Evolutionary conservation across 176 grass and related monocot genomes (phyloP), one percentile per base, ranked within the genome.

Genomic region (Tillandsia fasciculata): DNA sequence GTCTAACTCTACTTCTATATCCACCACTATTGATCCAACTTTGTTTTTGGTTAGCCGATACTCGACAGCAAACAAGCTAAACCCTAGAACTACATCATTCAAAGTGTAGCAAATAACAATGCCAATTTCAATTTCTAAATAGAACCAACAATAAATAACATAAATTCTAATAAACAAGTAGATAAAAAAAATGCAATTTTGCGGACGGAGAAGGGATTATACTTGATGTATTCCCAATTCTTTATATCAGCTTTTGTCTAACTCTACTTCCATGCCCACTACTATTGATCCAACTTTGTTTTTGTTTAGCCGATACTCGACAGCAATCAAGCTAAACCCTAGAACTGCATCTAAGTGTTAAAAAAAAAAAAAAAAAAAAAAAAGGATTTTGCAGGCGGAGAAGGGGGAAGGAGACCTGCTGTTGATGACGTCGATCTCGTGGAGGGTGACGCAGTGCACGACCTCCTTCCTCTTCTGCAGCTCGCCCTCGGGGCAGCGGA

Each of bases 391-490:
- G 15, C 11, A 49, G 13, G 33, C 6, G 33, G 5, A 76, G 70
- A 73, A 13, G 53, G 1, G 53, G 59, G n/a, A 56, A 23, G 72
- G 10, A 78, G 58, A 93, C 94, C 94, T 76, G 82, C 89, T 99
- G 77, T 99, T 93, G 71, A 99, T 99, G 72, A 99, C 94, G 76
- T 99, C 94, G 52, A 99, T 99, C 79, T 99, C 94, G 74, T 93
- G 94, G 53, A 93, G 82, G 28, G 89, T 88, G 24, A 99, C 89
- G 52, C 94, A 99, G 54, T 99, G 94, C 74, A 99, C 89, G 2
- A 99, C 89, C 82, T 99, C 94, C 82, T 90, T 93, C 71, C 94
- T 83, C 79, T 99, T 99, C 80, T 99, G 89, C 13, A 99, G 77
- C 74, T 99, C 94, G 3, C 94, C 94, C 48, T 99, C 94, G 29